phyloP scores from a whole-genome alignment of 768 basidiomycete species.

The Lactifluus volemus region DNA sequence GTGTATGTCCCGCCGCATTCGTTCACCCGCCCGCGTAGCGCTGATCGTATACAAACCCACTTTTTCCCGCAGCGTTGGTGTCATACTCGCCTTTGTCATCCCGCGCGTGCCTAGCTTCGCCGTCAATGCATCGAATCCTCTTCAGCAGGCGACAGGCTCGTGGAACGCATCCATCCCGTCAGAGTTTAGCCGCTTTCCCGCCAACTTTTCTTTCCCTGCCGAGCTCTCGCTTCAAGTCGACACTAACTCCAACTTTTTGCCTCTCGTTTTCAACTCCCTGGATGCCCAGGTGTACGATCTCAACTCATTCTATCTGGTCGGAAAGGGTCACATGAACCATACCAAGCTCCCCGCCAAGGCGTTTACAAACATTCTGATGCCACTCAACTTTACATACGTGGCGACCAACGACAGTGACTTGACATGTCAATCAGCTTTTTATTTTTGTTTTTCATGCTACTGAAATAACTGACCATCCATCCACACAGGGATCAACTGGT shows the following conservation, averaged over 20 bases:
- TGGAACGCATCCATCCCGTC: slow-evolving; percentile 51
- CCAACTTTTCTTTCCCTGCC: slow-evolving; percentile 88
- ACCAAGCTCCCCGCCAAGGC: slow-evolving; percentile 56
- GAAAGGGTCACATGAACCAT: slow-evolving; percentile 50
- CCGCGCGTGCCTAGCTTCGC: slow-evolving; percentile 73
- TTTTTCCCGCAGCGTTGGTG: slow-evolving; percentile 39
- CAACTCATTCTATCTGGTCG: slow-evolving; percentile 55
- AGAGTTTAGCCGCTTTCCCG: slow-evolving; percentile 64
- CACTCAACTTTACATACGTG: slow-evolving; percentile 77
- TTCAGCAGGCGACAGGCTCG: slow-evolving; percentile 46
- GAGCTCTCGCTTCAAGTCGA: slow-evolving; percentile 67
- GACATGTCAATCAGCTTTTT: slow-evolving; percentile 52
- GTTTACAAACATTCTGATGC: slow-evolving; percentile 58
- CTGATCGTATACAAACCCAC: background rate
- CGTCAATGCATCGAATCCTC: slow-evolving; percentile 50
- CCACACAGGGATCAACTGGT: slow-evolving; percentile 58
- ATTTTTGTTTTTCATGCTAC: slow-evolving; percentile 1
- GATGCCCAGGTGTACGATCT: slow-evolving; percentile 64
- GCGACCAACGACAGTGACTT: slow-evolving; percentile 72
- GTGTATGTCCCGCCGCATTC: slow-evolving; percentile 32
- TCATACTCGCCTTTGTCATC: slow-evolving; percentile 70
- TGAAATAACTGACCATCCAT: slow-evolving; percentile 7
- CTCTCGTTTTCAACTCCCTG: slow-evolving; percentile 62
- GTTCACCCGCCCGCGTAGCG: background rate
- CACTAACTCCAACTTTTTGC: slow-evolving; percentile 66